These are phyloP conservation scores for Cadophora sp. DNA, from an alignment of 2,329 filamentous ascomycete species.

Conservation along the genomic window DNA sequence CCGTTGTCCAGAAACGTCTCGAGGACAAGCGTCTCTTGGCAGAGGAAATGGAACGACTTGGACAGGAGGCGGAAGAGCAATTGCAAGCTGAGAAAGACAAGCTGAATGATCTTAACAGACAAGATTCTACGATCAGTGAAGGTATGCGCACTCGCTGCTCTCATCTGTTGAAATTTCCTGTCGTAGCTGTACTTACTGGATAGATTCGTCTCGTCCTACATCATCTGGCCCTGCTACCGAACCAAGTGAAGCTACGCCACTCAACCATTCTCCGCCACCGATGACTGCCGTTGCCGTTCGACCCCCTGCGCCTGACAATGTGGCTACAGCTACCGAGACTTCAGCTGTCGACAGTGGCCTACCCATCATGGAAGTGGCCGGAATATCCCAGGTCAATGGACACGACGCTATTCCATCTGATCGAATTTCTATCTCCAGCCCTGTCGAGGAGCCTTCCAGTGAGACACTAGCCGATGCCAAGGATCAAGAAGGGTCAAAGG, in stretches of 20 bases:
- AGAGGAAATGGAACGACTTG: conserved; percentile 46
- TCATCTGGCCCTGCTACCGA: background rate
- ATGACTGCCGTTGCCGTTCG: background rate
- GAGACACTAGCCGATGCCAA: background rate
- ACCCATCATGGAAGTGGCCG: background rate
- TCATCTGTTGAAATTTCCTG: too few species aligned
- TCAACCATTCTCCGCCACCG: background rate
- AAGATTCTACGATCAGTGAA: conserved; percentile 35
- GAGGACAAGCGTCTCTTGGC: conserved; percentile 45
- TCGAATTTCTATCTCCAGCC: background rate
- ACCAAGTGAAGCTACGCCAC: background rate
- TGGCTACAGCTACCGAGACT: background rate
- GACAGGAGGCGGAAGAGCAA: conserved; percentile 45
- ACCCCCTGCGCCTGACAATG: background rate
- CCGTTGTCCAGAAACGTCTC: conserved; percentile 40
- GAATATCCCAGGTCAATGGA: background rate
- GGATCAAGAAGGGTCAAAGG: conserved; percentile 10
- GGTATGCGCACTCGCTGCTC: conserved; percentile 34
- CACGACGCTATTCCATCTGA: background rate
- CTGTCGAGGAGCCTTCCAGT: background rate
- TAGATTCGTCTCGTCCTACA: background rate
- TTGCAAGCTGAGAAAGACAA: conserved; percentile 46
- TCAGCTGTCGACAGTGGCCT: background rate
- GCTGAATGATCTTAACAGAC: conserved; percentile 40
- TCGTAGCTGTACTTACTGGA: background rate